These are phyloP conservation scores for Neopestalotiopsis sp. DNA, from an alignment of 2,329 filamentous ascomycete species.

Conservation along the genomic window DNA sequence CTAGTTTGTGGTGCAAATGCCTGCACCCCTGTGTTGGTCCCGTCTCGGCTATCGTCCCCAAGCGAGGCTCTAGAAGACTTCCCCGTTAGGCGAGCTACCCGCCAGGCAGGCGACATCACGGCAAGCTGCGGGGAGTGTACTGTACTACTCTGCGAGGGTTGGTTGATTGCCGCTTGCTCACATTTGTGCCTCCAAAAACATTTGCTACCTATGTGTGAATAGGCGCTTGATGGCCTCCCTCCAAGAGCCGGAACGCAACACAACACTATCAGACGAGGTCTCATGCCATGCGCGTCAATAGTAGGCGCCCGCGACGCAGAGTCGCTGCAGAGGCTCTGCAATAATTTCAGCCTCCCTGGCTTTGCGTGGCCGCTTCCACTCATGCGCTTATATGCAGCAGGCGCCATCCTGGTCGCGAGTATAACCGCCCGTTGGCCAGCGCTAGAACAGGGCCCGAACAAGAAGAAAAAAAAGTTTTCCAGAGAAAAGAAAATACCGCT, in stretches of 20 bases:
- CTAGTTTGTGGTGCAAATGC: not conserved
- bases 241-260: not conserved
- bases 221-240: not conserved
- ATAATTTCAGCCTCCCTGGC: constrained; percentile 10
- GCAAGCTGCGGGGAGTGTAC: not conserved
- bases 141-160: not conserved
- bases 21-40: constrained; percentile 9
- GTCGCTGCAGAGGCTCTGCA: not conserved
- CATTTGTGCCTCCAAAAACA: not conserved
- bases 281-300: constrained; percentile 12
- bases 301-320: not conserved
- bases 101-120: not conserved
- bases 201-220: not conserved
- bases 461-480: not conserved
- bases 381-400: constrained; percentile 9
- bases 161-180: not conserved
- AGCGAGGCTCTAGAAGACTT: constrained; percentile 17
- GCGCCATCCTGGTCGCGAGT: constrained; percentile 9
- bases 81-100: constrained; percentile 17
- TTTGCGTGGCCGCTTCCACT: not conserved
- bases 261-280: constrained; percentile 8
- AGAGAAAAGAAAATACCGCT: not conserved
- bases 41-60: constrained; percentile 12
- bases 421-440: constrained; percentile 11
- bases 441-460: not conserved